These are phyloP conservation scores for Pilaira anomala DNA, from an alignment of 192 early-diverging fungal species.

Conservation along the genomic window DNA sequence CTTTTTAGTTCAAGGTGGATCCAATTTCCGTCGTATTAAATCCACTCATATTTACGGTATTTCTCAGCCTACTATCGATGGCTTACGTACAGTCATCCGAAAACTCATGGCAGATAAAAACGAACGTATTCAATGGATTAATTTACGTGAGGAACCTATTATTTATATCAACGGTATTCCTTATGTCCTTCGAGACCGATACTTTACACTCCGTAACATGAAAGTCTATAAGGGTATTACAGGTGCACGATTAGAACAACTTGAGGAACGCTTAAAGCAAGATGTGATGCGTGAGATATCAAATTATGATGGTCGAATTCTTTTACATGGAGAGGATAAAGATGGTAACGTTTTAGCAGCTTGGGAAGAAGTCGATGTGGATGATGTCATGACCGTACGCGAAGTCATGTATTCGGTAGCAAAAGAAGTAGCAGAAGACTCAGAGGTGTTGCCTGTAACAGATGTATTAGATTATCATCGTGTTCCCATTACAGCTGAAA, in stretches of 20 bases:
- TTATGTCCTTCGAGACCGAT: conserved; percentile 59
- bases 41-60: conserved; percentile 47
- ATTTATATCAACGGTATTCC: conserved; percentile 66
- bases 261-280: conserved; percentile 53
- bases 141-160: conserved; percentile 66
- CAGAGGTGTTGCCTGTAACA: conserved; percentile 8
- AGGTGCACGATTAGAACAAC: conserved; percentile 44
- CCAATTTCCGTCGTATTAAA: conserved; percentile 51
- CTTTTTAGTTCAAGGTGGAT: conserved; percentile 45
- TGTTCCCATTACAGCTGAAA: conserved; percentile 61
- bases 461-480: conserved; percentile 42
- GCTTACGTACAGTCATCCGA: conserved; percentile 46
- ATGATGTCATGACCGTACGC: conserved; percentile 49
- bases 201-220: conserved; percentile 57
- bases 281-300: conserved; percentile 51
- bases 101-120: conserved; percentile 8
- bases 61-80: conserved; percentile 60
- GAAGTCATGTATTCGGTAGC: conserved; percentile 46
- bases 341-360: conserved; percentile 44
- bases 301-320: conserved; percentile 48
- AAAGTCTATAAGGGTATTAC: conserved; percentile 59
- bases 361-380: conserved; percentile 58
- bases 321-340: conserved; percentile 50
- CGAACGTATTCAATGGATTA: conserved; percentile 55
- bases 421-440: conserved; percentile 28